Percentiles rank a stretch among this genome's conserved stretches.
Evolutionary conservation across 208 protist species (phyloP).

Genomic region (Crithidia brevicula): DNA sequence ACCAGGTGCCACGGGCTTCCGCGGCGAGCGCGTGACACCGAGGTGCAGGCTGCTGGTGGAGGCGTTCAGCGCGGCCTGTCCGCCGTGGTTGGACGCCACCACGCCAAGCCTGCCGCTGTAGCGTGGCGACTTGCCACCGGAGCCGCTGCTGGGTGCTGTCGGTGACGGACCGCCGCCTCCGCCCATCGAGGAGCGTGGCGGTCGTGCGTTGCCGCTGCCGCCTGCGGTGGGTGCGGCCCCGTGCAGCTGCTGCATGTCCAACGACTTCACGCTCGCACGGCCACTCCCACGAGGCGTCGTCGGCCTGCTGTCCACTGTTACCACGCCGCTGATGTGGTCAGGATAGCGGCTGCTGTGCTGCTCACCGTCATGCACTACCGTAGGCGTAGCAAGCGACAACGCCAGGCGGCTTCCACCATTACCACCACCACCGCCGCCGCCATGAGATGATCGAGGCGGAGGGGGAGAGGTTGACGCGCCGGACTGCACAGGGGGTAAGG

Average conservation of each 20-base stretch:
- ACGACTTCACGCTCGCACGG: constrained; percentile 10
- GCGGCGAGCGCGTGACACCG: constrained; percentile 20
- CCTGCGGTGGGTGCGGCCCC: not conserved
- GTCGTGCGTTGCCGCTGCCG: not conserved
- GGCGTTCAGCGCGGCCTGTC: constrained; percentile 1
- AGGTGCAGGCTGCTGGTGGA: constrained; percentile 21
- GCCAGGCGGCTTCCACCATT: not conserved
- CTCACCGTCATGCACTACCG: not conserved
- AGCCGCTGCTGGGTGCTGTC: not conserved
- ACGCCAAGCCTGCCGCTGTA: not conserved
- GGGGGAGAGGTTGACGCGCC: not conserved
- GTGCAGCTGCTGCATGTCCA: constrained; percentile 12
- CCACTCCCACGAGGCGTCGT: constrained; percentile 7
- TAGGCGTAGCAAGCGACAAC: not conserved
- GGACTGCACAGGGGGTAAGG: not conserved
- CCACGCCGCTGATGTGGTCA: not conserved
- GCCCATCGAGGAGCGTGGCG: not conserved
- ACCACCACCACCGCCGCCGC: not conserved
- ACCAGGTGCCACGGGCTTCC: constrained; percentile 8
- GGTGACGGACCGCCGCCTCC: not conserved
- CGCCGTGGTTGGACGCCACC: not conserved
- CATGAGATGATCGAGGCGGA: not conserved
- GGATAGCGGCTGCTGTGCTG: not conserved
- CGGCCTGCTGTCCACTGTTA: constrained; percentile 1
- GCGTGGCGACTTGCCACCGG: not conserved